A percentile compares a stretch with the other conserved stretches of the same genome.
These are phyloP conservation scores for Cercophora sp. DNA, from an alignment of 495 filamentous ascomycete genomes.

Conservation along the genomic window DNA sequence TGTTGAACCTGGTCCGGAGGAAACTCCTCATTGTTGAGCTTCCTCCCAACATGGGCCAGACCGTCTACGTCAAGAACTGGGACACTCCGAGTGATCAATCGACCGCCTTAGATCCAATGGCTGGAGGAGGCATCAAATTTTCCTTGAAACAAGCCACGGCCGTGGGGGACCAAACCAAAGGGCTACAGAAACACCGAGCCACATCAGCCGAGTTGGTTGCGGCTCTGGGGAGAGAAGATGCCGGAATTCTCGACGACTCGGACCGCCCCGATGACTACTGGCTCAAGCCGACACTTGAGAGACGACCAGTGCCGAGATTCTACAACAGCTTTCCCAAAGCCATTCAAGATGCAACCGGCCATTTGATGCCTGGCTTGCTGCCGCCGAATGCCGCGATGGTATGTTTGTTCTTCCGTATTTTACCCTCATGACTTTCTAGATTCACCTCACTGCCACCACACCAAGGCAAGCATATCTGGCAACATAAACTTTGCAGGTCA, in stretches of 20 bases:
- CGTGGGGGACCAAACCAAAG: neutral
- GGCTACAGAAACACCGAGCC: no score
- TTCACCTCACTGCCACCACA: no score
- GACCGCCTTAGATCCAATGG: neutral
- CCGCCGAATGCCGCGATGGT: neutral
- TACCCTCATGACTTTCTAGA: neutral
- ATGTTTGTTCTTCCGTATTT: neutral
- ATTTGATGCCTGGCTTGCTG: neutral
- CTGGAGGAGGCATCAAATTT: neutral
- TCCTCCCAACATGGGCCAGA: neutral
- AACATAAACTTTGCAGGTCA: no score
- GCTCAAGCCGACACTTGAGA: neutral
- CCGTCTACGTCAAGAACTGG: neutral
- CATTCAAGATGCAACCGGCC: neutral
- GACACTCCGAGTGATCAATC: neutral
- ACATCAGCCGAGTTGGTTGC: neutral
- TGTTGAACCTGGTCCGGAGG: constrained; percentile 17
- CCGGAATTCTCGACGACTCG: neutral
- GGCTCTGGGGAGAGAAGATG: no score
- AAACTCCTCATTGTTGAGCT: constrained; percentile 22
- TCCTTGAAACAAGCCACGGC: neutral
- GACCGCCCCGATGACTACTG: neutral
- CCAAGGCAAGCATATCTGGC: no score
- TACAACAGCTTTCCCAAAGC: neutral
- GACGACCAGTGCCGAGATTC: neutral